Conservation (phyloP, 1,284 basidiomycete genomes). For the Boletus albobrunnescens region DNA sequence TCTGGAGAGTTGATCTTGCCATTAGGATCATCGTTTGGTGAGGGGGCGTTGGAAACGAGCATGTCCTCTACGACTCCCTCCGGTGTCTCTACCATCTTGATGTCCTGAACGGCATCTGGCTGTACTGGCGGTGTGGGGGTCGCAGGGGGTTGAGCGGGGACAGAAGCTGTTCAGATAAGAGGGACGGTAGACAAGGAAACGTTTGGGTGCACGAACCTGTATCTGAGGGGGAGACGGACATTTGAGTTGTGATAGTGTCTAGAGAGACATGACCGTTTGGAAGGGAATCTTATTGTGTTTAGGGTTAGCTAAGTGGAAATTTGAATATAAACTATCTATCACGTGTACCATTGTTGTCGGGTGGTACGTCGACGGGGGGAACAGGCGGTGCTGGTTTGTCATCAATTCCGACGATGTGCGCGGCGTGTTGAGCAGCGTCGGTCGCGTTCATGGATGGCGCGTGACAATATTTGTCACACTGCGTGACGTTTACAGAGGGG, state of each 20-base stretch:
- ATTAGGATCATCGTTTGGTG: slow-evolving; percentile 16
- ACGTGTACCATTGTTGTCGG: slow-evolving; percentile 35
- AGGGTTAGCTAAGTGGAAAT: slow-evolving; percentile 47
- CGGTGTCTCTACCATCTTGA: slow-evolving; percentile 43
- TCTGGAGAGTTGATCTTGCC: slow-evolving; percentile 23
- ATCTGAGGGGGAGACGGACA: slow-evolving; percentile 46
- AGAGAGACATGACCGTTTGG: slow-evolving; percentile 57
- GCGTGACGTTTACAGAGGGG: slow-evolving; percentile 44
- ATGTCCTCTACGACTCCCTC: slow-evolving; percentile 21
- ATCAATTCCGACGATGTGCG: slow-evolving; percentile 30
- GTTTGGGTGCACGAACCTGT: slow-evolving; percentile 42
- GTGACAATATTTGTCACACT: slow-evolving; percentile 49
- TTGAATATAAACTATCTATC: slow-evolving; percentile 30
- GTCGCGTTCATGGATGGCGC: slow-evolving; percentile 50
- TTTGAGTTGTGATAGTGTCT: slow-evolving; percentile 29
- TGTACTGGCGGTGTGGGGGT: slow-evolving; percentile 46
- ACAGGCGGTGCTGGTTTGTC: slow-evolving; percentile 31
- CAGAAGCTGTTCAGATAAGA: slow-evolving; percentile 40
- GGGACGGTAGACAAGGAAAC: slow-evolving; percentile 15
- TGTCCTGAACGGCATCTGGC: slow-evolving; percentile 49
- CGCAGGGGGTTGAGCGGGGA: slow-evolving; percentile 43
- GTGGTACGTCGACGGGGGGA: slow-evolving; percentile 34
- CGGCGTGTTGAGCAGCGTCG: slow-evolving; percentile 38
- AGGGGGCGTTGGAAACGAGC: slow-evolving; percentile 15
- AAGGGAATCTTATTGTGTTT: slow-evolving; percentile 46